Percentiles rank a stretch among this genome's conserved stretches.
Conservation (phyloP, 192 early-diverging fungal genomes). For the Backusella luteola region DNA sequence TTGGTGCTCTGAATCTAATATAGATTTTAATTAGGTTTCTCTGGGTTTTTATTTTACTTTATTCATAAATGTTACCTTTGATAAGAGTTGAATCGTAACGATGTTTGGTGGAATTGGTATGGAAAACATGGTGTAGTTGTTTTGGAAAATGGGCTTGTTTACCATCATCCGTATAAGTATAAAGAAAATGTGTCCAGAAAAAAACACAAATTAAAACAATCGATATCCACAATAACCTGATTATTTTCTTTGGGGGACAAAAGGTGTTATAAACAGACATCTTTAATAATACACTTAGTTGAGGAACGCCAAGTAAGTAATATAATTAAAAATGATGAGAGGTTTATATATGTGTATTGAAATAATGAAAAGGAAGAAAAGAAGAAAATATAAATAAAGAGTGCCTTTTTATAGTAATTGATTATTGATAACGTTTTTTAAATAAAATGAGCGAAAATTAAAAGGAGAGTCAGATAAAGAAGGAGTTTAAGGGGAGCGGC, state of each 20-base stretch:
- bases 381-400: not conserved
- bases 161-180: not conserved
- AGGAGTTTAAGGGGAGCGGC: not conserved
- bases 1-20: not conserved
- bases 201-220: not conserved
- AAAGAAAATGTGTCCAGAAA: constrained; percentile 6
- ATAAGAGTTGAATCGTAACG: not conserved
- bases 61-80: not conserved
- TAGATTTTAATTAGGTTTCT: not conserved
- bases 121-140: not conserved
- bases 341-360: not conserved
- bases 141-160: not conserved
- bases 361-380: not conserved
- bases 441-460: not conserved
- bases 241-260: not conserved
- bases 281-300: not conserved
- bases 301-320: not conserved
- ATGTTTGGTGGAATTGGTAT: not conserved
- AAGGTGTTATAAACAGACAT: not conserved
- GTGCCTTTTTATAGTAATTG: not conserved
- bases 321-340: not conserved
- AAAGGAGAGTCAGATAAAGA: constrained; percentile 1
- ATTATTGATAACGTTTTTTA: not conserved
- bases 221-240: not conserved
- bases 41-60: not conserved